These are phyloP conservation scores for Pouteria glomerata DNA, from an alignment of 148 eudicot species.

Conservation along the genomic window DNA sequence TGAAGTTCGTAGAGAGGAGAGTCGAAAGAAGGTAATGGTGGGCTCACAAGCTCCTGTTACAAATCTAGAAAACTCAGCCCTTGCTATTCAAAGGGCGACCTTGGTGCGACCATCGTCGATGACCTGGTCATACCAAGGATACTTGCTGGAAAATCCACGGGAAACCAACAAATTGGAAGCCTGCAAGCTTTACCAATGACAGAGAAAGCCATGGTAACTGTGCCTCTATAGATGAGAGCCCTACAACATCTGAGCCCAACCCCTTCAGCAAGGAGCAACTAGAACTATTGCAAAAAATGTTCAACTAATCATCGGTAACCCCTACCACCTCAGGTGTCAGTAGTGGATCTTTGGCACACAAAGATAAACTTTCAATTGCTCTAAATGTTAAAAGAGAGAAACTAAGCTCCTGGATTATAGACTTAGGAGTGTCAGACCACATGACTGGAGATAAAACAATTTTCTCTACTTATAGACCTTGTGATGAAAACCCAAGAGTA, in stretches of 20 bases:
- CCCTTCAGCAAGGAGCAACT: no score
- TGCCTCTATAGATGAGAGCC: no score
- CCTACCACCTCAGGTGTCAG: not conserved
- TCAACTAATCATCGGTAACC: not conserved
- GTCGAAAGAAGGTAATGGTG: not conserved
- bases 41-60: no score
- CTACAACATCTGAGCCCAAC: no score
- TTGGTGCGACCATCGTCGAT: no score
- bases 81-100: not conserved
- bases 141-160: not conserved
- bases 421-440: not conserved
- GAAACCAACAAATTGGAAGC: no score
- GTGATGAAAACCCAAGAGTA: not conserved
- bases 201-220: no score
- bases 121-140: no score
- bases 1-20: slow-evolving; percentile 2
- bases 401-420: not conserved
- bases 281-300: no score
- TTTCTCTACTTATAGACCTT: not conserved
- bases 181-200: no score
- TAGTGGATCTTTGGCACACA: not conserved
- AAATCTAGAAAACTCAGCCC: not conserved
- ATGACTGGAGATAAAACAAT: not conserved
- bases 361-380: no score
- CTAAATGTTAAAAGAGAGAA: not conserved